Conservation (phyloP, 257 asterid genomes). For the Gynochthodes officinalis region DNA sequence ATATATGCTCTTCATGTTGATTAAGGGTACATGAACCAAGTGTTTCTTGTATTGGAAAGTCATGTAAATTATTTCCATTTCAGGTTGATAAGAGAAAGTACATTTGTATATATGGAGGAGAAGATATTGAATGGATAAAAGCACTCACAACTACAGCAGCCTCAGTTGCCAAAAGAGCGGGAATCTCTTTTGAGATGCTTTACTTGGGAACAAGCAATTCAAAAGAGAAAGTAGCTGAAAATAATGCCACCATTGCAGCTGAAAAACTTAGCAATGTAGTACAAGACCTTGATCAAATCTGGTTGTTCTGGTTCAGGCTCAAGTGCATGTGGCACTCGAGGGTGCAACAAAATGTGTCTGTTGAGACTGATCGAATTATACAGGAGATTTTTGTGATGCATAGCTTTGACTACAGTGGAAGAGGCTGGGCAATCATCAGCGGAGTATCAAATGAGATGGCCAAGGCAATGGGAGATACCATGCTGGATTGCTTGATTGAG, state of each 20-base stretch:
- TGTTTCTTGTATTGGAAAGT: not conserved
- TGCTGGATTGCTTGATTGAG: constrained; percentile 10
- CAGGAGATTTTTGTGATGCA: constrained; percentile 6
- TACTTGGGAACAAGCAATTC: constrained; percentile 16
- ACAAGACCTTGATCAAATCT: not conserved
- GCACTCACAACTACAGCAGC: not conserved
- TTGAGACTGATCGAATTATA: constrained; percentile 12
- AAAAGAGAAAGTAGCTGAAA: not conserved
- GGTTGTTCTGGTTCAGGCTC: constrained; percentile 15
- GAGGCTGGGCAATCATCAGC: constrained; percentile 26
- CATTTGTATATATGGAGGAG: constrained; percentile 29
- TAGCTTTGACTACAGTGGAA: constrained; percentile 17
- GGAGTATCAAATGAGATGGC: constrained; percentile 8
- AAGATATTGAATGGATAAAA: constrained; percentile 21
- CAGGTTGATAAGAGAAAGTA: constrained; percentile 12
- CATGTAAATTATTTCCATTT: not conserved
- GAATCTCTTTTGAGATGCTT: constrained; percentile 10
- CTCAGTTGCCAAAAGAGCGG: not conserved
- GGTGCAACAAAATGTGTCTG: constrained; percentile 3
- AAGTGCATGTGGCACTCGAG: constrained; percentile 18
- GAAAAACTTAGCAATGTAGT: not conserved
- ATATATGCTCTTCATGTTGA: not conserved
- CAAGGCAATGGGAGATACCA: constrained; percentile 19
- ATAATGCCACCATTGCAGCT: not conserved
- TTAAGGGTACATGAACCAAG: not conserved